Base-by-base conservation (phyloP, 2,329 filamentous ascomycete species). In the Xylaria sp. region DNA sequence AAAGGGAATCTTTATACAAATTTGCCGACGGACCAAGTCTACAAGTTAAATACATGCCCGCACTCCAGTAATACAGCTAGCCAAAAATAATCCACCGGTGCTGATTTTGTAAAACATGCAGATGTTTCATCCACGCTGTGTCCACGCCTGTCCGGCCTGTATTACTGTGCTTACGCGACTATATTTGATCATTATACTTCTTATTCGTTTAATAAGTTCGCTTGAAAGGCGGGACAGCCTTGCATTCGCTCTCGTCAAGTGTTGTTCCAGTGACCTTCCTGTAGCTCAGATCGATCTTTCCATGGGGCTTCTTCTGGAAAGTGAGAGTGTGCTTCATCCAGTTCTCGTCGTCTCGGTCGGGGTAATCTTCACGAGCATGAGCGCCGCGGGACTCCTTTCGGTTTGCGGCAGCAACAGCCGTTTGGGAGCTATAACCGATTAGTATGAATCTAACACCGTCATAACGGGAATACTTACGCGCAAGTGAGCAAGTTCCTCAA, bases 251-350 rank as follows among this genome's bases (percentile, higher is more conserved):
- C 89, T 97, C 94, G 78, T 98, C 96, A 75, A 99, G 85, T 30
- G 96, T 98, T 71, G 88, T 90, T 74, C 86, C 87, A 71, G 92
- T 91, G 70, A 99, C 96, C 72, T 86, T 85, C 81, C 96, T 89
- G 88, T 98, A 98, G 71, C 89, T 86, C 71, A 98, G 86, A 70
- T 98, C 92, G 64, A 96, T 89, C 84, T 93, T 89, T 79, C 92
- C 92, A 78, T 98, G 95, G 39, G 94, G 93, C 79, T 90, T 81
- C 91, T 93, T 97, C 88, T 99, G 96, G 92, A 92, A 99, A 74
- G 91, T 93, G 70, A 99, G 88, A 54, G 93, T 97, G 88, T 99
- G 96, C 91, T 98, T 98, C 95, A 98, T 98, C 95, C 95, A 98
- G 82, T 97, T 92, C 82, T 90, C 87, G 80, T 99, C 96, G 79